Evolutionary conservation across 345 rosid species (phyloP), one percentile per base, ranked within the genome.

Genomic region (Sonneratia caseolaris): DNA sequence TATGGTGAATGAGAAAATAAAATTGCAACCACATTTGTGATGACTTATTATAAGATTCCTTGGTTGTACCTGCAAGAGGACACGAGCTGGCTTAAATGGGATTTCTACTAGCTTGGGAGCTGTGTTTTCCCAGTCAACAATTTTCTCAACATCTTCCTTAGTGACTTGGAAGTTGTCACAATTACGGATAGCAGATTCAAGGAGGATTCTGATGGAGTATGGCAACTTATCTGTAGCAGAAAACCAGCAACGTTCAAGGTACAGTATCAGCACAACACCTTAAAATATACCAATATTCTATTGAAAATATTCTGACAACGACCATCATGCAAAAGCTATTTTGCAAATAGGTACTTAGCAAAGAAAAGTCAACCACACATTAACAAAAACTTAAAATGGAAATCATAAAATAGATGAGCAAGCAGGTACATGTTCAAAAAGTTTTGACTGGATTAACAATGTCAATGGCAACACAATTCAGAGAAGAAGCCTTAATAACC

Each of bases 31-130:
- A 12, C n/a, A 37, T 22, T 35, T 66, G 9, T 32, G 69, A 67
- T 36, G 37, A n/a, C 32, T 37, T 24, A 21, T 37, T 5, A 14
- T 66, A 55, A 43, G 9, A 45, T 40, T 5, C 35, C 53, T 32
- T 0, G 43, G 62, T 27, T 15, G 71, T 68, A 81, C 99, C 99
- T 95, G 97, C 73, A 95, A 83, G 70, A 95, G 96, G 56, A 95
- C 98, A 77, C 99, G 96, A 77, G 96, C 98, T 49, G 98, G 98
- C 82, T 95, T 95, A 83, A 95, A 95, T 16, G 99, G 98, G 68
- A 95, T 95, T 84, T 95, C 99, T 27, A 95, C 99, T 79, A 83
- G 99, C 76, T 92, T 92, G 2, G 96, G 96, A 32, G 98, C 75
- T 9, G 91, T 70, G 36, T 88, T 95, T 79, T 89, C 94, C 99